Evolutionary conservation across 768 basidiomycete species (phyloP), one percentile per base, ranked within the genome.

Genomic region (Auricularia sp.): DNA sequence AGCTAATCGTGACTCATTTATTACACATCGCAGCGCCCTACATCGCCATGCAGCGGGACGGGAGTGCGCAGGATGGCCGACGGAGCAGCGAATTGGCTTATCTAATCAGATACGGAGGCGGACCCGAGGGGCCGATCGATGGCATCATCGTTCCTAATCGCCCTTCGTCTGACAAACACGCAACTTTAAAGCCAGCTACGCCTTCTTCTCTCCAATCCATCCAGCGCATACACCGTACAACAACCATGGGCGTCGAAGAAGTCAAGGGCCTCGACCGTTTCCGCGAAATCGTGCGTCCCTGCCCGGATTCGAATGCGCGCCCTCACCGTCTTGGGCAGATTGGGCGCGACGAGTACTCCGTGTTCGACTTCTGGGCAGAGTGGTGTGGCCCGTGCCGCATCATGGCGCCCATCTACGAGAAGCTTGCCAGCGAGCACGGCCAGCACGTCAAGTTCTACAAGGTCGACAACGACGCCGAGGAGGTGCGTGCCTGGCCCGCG

Each of bases 311-410:
- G 34, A 54, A 54, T 18, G 18, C 54, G 10, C 11, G 56, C 6
- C 24, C 56, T 58, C n/a, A 35, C 10, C 39, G 33, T 56, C 24
- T 54, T n/a, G 21, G 54, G 51, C 62, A 80, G 79, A 83, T 86
- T 70, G 77, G 76, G 69, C 73, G 77, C 64, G 78, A 76, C 65
- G 79, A 79, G 69, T 74, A 77, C 67, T 75, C 79, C 67, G 71
- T 87, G 18, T 78, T 90, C 70, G 87, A 90, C 75, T 89, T 90
- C 76, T 88, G 85, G 85, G 89, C 89, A 47, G 81, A 82, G 2
- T 89, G 89, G 88, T 89, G 85, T 74, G 86, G 86, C 16, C 87
- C 88, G 14, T 89, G 88, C 83, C 79, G 75, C 64, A 67, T 78
- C 47, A 88, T 90, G 75, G 82, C 82, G 21, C 88, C 88, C 63